Evolutionary conservation across 2,329 filamentous ascomycete species (phyloP), one percentile per base, ranked within the genome.

Genomic region (Ascochyta clinopodiicola): DNA sequence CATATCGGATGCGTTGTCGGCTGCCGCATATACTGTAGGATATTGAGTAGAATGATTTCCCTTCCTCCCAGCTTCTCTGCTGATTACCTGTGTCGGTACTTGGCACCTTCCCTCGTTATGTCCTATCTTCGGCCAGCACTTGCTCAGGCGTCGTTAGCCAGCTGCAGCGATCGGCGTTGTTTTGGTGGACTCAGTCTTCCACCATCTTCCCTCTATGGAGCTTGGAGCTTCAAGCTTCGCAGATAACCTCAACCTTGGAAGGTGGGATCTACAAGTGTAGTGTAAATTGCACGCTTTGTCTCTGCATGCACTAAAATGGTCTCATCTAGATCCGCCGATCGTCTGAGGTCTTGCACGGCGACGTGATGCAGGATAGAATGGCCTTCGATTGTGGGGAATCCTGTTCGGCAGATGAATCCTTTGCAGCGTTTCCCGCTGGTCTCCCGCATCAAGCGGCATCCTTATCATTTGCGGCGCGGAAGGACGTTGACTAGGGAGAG

Each of bases 1-100:
- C 37, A 42, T 32, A 39, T 43, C 25, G 29, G 31, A 27, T 44
- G 19, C 34, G 22, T 32, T 25, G 35, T 44, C 38, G 45, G 40
- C 24, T 31, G n/a, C 35, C 61, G 56, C 60, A 63, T 61, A 65
- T 61, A 63, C 53, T 67, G 64, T 67, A 67, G 61, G 64, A 67
- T 67, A 67, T 22, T 56, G 52, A 56, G 42, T 46, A 42, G 52
- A 46, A 46, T 21, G 43, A 51, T 46, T 35, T 22, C 35, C 22
- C 10, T 12, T 51, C 36, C 36, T 42, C 34, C 19, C 19, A 42
- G 24, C n/a, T 22, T 21, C 12, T 42, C 43, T 17, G 17, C 27
- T n/a, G 2, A 31, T 21, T n/a, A 17, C 25, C 17, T 12, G 15
- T 29, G 4, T 32, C 25, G 13, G 34, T n/a, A 17, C 0, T 15